A percentile compares a stretch with the other conserved stretches of the same genome.
Evolutionary conservation across 108 stramenopile species (phyloP).

Genomic region (Nitzschia sp.): DNA sequence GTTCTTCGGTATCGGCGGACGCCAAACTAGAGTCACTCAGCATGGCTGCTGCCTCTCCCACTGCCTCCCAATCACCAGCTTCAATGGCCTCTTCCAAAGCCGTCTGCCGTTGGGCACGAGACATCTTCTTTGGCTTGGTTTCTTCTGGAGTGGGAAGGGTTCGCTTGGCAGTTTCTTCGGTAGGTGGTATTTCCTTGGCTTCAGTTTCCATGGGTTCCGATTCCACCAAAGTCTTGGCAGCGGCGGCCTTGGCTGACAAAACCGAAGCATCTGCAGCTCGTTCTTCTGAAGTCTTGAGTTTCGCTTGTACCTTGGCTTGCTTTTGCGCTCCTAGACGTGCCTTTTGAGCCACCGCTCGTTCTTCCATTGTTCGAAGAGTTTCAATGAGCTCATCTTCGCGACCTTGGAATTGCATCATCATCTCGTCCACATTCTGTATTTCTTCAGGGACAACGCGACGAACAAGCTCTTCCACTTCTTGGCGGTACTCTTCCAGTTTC

Average conservation of each 20-base stretch:
- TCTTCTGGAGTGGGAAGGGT: constrained; percentile 2
- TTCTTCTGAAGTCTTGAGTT: constrained; percentile 12
- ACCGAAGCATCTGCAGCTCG: constrained; percentile 6
- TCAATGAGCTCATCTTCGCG: constrained; percentile 87
- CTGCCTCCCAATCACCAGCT: constrained; percentile 87
- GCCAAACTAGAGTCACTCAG: constrained; percentile 38
- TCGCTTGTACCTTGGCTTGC: constrained; percentile 72
- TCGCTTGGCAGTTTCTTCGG: constrained; percentile 9
- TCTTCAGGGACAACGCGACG: constrained; percentile 87
- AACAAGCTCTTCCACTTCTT: constrained; percentile 79
- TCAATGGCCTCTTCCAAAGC: constrained; percentile 68
- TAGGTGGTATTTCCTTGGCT: background rate
- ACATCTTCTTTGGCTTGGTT: background rate
- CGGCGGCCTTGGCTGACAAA: background rate
- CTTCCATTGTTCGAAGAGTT: constrained; percentile 85
- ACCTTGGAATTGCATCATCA: constrained; percentile 84
- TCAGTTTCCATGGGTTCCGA: background rate
- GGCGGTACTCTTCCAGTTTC: constrained; percentile 65
- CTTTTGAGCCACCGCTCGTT: constrained; percentile 77
- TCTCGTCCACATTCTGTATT: constrained; percentile 87
- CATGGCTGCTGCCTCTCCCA: constrained; percentile 73
- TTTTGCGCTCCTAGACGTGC: constrained; percentile 70
- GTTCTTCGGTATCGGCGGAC: constrained; percentile 41
- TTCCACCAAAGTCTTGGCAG: background rate
- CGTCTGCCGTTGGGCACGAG: constrained; percentile 11